phyloP scores from a whole-genome alignment of 192 early-diverging fungal species.

The Umbelopsis sp. region DNA sequence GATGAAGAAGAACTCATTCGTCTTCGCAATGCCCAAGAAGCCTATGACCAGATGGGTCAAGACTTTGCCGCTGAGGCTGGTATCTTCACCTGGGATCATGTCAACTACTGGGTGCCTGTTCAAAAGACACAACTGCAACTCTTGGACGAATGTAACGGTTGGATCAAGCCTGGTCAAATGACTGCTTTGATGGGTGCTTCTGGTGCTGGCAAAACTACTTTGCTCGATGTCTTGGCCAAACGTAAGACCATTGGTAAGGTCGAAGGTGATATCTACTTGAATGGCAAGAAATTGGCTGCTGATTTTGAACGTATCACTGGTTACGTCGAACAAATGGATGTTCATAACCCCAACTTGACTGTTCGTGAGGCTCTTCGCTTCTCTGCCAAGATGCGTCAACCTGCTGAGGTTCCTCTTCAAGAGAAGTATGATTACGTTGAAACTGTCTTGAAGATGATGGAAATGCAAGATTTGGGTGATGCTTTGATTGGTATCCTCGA shows the following conservation, averaged over 20 bases:
- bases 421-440: conserved; percentile 57
- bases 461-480: conserved; percentile 64
- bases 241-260: conserved; percentile 74
- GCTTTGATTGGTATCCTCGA: conserved; percentile 53
- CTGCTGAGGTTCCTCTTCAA: conserved; percentile 49
- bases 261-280: conserved; percentile 62
- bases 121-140: conserved; percentile 66
- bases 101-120: conserved; percentile 72
- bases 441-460: conserved; percentile 56
- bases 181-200: conserved; percentile 93
- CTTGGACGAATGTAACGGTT: conserved; percentile 68
- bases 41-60: conserved; percentile 42
- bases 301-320: conserved; percentile 65
- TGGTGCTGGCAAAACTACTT: conserved; percentile 86
- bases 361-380: conserved; percentile 89
- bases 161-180: conserved; percentile 72
- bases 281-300: conserved; percentile 51
- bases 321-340: conserved; percentile 93
- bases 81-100: conserved; percentile 63
- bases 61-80: conserved; percentile 44
- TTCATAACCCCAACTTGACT: conserved; percentile 82
- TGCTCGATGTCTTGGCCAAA: conserved; percentile 73
- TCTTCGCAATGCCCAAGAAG: conserved; percentile 36
- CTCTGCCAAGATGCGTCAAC: conserved; percentile 76
- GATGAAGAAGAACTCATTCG: conserved; percentile 41